Evolutionary conservation across 2,329 filamentous ascomycete genomes (phyloP).

Genomic region (Penicillium sp.): DNA sequence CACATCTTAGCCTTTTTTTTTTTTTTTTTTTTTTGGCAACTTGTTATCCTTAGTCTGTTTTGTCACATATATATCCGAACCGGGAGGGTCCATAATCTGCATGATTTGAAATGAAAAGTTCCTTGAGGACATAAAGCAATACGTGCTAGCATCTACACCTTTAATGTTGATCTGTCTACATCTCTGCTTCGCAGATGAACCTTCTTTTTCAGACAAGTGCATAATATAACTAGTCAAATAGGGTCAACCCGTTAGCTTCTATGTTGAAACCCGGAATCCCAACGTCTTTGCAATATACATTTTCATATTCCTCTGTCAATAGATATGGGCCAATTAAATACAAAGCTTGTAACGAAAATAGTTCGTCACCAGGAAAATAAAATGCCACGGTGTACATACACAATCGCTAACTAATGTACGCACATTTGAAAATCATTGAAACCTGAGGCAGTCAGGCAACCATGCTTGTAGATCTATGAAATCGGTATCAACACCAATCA

Average conservation of each 20-base stretch:
- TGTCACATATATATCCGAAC: not conserved
- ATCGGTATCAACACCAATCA: not conserved
- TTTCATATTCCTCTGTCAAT: not conserved
- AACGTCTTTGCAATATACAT: not conserved
- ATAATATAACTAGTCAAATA: not conserved
- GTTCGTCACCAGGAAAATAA: not conserved
- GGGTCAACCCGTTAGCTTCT: not conserved
- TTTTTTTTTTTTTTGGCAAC: too few species aligned
- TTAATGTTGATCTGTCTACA: not conserved
- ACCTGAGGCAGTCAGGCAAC: not conserved
- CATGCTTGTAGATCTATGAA: not conserved
- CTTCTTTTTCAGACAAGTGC: not conserved
- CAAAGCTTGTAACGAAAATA: not conserved
- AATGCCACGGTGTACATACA: constrained; percentile 6
- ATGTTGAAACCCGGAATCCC: not conserved
- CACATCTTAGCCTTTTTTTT: too few species aligned
- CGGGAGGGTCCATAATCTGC: not conserved
- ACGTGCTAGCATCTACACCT: not conserved
- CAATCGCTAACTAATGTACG: not conserved
- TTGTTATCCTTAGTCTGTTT: not conserved
- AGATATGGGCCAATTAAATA: not conserved
- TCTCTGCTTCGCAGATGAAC: not conserved
- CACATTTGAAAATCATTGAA: not conserved
- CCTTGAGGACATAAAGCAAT: not conserved
- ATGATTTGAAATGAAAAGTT: not conserved